These are phyloP conservation scores for Rugosomyces carneus DNA, from an alignment of 1,284 basidiomycete genomes.

Conservation along the genomic window DNA sequence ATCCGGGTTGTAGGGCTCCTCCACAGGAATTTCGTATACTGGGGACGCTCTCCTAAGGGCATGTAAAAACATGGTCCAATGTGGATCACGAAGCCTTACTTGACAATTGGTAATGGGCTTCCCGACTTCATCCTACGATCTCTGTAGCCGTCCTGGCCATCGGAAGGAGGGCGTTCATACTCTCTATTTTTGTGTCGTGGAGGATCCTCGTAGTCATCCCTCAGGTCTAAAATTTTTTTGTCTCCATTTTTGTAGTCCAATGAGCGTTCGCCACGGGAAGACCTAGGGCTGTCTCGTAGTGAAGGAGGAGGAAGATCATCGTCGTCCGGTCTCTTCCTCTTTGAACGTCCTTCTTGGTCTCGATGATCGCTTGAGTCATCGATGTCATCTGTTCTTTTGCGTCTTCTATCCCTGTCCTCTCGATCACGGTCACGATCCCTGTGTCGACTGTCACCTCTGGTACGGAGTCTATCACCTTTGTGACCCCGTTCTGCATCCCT, in stretches of 20 bases:
- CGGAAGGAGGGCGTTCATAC: constrained; percentile 21
- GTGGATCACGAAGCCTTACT: constrained; percentile 22
- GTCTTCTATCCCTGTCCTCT: constrained; percentile 43
- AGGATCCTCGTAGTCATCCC: constrained; percentile 56
- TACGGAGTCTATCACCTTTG: constrained; percentile 34
- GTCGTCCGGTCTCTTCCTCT: constrained; percentile 51
- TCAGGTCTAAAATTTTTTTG: constrained; percentile 41
- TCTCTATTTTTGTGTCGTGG: constrained; percentile 37
- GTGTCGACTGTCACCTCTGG: constrained; percentile 27
- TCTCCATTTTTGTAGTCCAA: constrained; percentile 49
- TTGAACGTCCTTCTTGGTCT: constrained; percentile 45
- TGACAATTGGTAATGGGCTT: constrained; percentile 37
- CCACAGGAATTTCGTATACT: constrained; percentile 56
- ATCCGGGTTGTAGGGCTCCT: constrained; percentile 65
- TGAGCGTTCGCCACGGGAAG: constrained; percentile 47
- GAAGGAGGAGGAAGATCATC: constrained; percentile 32
- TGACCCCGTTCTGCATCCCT: constrained; percentile 37
- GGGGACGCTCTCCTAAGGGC: constrained; percentile 59
- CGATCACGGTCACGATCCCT: constrained; percentile 39
- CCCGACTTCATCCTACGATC: constrained; percentile 24
- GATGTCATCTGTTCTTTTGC: constrained; percentile 40
- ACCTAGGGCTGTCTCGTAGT: constrained; percentile 50
- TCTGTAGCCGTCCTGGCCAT: constrained; percentile 25
- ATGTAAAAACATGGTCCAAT: constrained; percentile 8
- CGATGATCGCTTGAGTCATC: constrained; percentile 38